phyloP scores from a whole-genome alignment of 116 monocot species.

The Dioscorea cayenensis region DNA sequence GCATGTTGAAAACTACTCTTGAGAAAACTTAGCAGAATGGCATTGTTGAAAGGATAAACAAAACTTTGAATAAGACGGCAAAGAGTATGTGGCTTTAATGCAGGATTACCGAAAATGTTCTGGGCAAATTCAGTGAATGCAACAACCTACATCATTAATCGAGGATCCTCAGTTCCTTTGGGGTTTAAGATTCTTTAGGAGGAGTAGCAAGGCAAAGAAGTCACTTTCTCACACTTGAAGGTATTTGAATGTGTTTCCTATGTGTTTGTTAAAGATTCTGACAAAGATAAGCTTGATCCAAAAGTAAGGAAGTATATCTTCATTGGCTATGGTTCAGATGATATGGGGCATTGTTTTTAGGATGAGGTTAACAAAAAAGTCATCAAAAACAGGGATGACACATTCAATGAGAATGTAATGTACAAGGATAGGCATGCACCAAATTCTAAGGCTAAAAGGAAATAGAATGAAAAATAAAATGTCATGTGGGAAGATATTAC shows the following conservation, averaged over 20 bases:
- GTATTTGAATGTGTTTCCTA: constrained; percentile 2
- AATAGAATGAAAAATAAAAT: neutral
- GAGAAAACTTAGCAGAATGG: no score
- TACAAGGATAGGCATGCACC: neutral
- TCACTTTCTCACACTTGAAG: neutral
- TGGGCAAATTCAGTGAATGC: no score
- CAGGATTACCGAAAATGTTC: no score
- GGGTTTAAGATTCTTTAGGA: neutral
- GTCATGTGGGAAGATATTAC: neutral
- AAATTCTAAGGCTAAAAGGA: neutral
- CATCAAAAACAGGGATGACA: no score
- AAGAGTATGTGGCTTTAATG: no score
- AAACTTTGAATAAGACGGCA: no score
- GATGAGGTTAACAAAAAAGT: neutral
- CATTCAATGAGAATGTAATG: neutral
- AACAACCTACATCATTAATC: neutral
- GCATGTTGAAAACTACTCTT: no score
- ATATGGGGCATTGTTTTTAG: constrained; percentile 1
- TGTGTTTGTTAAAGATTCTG: neutral
- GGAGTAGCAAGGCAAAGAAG: neutral
- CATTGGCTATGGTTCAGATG: neutral
- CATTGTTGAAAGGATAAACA: no score
- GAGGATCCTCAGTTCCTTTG: neutral
- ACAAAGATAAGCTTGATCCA: no score
- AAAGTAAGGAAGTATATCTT: no score